Base-by-base conservation (phyloP, 2,329 filamentous ascomycete species). In the Cercospora sp. region DNA sequence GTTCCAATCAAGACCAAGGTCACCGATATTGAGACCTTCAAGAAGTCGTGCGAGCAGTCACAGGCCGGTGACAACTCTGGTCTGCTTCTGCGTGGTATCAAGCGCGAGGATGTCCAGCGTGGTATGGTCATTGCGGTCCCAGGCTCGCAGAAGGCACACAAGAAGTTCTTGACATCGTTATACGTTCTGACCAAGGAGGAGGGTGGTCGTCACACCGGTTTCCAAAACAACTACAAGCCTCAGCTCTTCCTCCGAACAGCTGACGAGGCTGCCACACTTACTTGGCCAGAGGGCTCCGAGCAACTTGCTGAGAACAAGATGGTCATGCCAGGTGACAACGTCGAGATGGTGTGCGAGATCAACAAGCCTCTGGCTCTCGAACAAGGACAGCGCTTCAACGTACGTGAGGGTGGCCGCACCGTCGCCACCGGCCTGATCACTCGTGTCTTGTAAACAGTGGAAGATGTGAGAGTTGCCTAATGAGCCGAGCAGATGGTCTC, bases 21-120 rank as follows among this genome's bases (percentile, higher is more conserved):
- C 73, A 99, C 95, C 78, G 96, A 99, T 79, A 98, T 99, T 75
- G 95, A 99, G 87, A 99, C 94, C 73, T 99, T 99, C 88, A 97
- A 98, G 88, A 99, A 99, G 89, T 96, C 93, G 60, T 98, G 95
- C 83, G 94, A 97, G 68, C 93, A 97, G 84, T 97, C 94, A 68
- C 89, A 92, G 77, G 95, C 95, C 70, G 95, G 95, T 82, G 95
- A 99, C 84, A 99, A 98, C 89, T 97, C 95, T 28, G 95, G 95
- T 79, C 91, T 99, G 42, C 89, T 99, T 64, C 90, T 99, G 82
- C 93, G 95, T 84, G 94, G 95, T 86, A 84, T 99, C 79, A 94
- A 93, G 84, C 93, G 95, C 78, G 95, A 99, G 84, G 96, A 99
- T 77, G 87, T 99, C 78, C 87, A 85, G 77, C 93, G 95, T 81